phyloP scores from a whole-genome alignment of 2,329 filamentous ascomycete genomes.

The Trichoderma atrobrunneum region DNA sequence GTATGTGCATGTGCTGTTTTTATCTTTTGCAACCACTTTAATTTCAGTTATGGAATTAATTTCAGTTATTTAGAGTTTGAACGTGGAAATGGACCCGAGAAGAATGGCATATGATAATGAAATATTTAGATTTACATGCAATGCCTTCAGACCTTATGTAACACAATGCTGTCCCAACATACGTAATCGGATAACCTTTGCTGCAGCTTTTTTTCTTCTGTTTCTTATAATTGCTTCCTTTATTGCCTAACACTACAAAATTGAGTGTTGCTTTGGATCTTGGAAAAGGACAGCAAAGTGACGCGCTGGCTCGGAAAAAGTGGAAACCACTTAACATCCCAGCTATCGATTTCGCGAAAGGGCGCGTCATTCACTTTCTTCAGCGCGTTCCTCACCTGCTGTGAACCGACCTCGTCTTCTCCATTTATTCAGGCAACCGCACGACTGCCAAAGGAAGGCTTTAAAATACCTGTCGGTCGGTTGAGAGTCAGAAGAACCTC shows the following conservation, averaged over 20 bases:
- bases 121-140: not conserved
- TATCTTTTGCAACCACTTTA: not conserved
- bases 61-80: not conserved
- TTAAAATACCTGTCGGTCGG: not conserved
- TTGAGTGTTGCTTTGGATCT: not conserved
- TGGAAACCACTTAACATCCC: constrained; percentile 34
- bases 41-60: not conserved
- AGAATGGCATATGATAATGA: not conserved
- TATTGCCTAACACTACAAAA: not conserved
- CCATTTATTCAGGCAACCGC: not conserved
- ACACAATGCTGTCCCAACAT: not conserved
- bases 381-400: constrained; percentile 3
- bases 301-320: constrained; percentile 14
- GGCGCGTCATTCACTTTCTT: constrained; percentile 31
- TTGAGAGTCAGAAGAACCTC: not conserved
- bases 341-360: constrained; percentile 26
- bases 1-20: too few relatives aligned
- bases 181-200: not conserved
- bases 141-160: not conserved
- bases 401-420: not conserved
- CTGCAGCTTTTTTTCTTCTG: not conserved
- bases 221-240: not conserved
- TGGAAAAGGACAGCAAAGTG: not conserved
- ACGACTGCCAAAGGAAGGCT: not conserved
- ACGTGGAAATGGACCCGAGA: not conserved